Base-by-base conservation (phyloP, 441 rosid species). In the Arabidopsis hybrid region DNA sequence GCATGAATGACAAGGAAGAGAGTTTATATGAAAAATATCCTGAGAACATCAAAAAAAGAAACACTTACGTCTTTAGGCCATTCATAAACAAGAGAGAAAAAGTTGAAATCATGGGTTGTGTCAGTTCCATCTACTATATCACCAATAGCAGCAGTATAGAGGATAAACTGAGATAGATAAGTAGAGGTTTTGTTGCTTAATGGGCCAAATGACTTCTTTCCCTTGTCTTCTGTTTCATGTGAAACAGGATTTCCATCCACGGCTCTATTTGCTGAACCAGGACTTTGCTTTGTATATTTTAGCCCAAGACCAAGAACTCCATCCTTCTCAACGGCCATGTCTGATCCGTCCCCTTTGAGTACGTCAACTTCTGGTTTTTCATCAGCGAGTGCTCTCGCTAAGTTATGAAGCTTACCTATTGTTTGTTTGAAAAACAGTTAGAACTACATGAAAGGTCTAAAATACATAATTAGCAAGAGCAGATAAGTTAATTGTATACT, bases 51-150 rank as follows among this genome's bases (percentile, higher is more conserved):
- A 21, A 21, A 75, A 71, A 14, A 40, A 79, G 69, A 76, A 55
- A 65, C 40, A 76, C 98, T 84, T 93, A 95, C 99, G 78, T 95
- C 99, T 88, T 91, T 95, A 50, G 98, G 98, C 98, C 99, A 91
- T 84, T 95, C 99, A 59, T 93, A 91, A 53, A 91, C 91, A 67
- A 93, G 87, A 36, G 98, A 90, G 86, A 95, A 95, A 82, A 89
- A 95, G 87, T 95, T 95, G 86, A 95, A 95, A 87, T 95, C 99
- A 66, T 95, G 99, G 75, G 99, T 95, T 71, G 98, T 93, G 78
- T 95, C 99, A 35, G 97, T 91, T 80, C 99, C 99, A 77, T 93
- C 98, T 78, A 95, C 98, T 80, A 91, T 90, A 84, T 95, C 99
- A 78, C 99, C 99, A 68, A 95, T 89, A 51, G 99, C 98, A 81